Evolutionary conservation across 805 yeast species (phyloP), one percentile per base, ranked within the genome.

Genomic region (Diddensiella transvaalensis): DNA sequence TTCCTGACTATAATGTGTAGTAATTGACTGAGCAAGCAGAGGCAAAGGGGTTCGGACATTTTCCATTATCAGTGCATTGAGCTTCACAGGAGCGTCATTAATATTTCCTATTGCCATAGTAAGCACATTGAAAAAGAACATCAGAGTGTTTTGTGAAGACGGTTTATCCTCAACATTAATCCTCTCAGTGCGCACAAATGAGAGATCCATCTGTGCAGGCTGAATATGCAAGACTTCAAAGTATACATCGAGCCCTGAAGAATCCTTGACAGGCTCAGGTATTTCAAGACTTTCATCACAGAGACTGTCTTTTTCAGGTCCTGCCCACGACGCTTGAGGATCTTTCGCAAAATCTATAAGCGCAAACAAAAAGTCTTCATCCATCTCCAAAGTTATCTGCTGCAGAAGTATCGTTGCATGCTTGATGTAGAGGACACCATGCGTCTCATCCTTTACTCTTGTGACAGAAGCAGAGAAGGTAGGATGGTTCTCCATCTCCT

Each of bases 21-120:
- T 74, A 19, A 91, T 74, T 26, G 86, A 81, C 50, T 83, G 84
- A 26, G 80, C 51, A 54, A 93, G 73, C 23, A 84, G 74, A 1
- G 89, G 87, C 3, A 85, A 63, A 2, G 97, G 95, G 0, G 90
- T 95, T 51, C 96, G 76, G 10, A 90, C 81, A 62, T 93, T 93
- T 58, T 89, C 97, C 62, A 91, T 76, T 50, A 88, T 76, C 56
- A 95, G 73, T 0, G 98, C 89, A 60, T 91, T 88, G 63, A 93
- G 70, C 60, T 85, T 79, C 39, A 93, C 86, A 1, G 98, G 98
- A 0, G 99, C 99, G 66, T 93, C 97, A 62, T 91, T 91, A 51
- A 95, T 87, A 64, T 91, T 93, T 22, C 98, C 99, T 53, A 93
- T 79, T 0, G 99, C 96, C 97, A 91, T 90, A 0, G 97, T 89